A percentile compares a stretch with the other conserved stretches of the same genome.
These are phyloP conservation scores for Aspergillus bertholletiae DNA, from an alignment of 495 filamentous ascomycete species.

Conservation along the genomic window DNA sequence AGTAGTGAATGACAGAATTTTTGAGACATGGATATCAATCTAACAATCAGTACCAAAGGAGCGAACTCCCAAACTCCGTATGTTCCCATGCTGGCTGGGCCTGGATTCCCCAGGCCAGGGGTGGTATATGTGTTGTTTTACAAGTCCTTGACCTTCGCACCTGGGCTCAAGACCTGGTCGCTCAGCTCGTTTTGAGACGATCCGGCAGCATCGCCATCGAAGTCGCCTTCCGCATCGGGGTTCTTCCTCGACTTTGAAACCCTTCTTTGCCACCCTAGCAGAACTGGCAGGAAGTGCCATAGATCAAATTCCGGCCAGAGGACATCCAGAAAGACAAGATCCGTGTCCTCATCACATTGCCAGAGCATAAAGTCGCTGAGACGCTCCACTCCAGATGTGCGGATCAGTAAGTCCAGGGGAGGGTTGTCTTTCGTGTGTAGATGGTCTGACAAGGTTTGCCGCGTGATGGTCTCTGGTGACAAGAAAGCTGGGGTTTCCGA, in stretches of 20 bases:
- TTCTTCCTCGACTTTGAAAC: slow-evolving; percentile 43
- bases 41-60: slow-evolving; percentile 1
- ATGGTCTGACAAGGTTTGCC: slow-evolving; percentile 71
- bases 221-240: slow-evolving; percentile 40
- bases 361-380: slow-evolving; percentile 98
- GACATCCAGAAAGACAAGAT: slow-evolving; percentile 87
- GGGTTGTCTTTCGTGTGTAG: slow-evolving; percentile 81
- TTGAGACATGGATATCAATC: slow-evolving; percentile 4
- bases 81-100: slow-evolving; percentile 5
- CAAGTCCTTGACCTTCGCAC: slow-evolving; percentile 29
- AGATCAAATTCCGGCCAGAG: slow-evolving; percentile 97
- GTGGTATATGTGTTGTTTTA: slow-evolving; percentile 19
- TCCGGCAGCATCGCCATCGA: slow-evolving; percentile 33
- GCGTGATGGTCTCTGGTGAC: slow-evolving; percentile 84
- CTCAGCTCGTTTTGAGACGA: slow-evolving; percentile 25
- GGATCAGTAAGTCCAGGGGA: slow-evolving; percentile 82
- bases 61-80: slow-evolving; percentile 3
- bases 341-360: slow-evolving; percentile 90
- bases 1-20: background rate
- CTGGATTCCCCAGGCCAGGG: background rate
- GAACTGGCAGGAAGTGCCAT: slow-evolving; percentile 88
- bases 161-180: slow-evolving; percentile 15
- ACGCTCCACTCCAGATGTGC: slow-evolving; percentile 87
- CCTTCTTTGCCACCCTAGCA: slow-evolving; percentile 87
- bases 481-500: slow-evolving; percentile 24